Conservation (phyloP, 176 grass and related monocot genomes). For the Oryza officinalis region DNA sequence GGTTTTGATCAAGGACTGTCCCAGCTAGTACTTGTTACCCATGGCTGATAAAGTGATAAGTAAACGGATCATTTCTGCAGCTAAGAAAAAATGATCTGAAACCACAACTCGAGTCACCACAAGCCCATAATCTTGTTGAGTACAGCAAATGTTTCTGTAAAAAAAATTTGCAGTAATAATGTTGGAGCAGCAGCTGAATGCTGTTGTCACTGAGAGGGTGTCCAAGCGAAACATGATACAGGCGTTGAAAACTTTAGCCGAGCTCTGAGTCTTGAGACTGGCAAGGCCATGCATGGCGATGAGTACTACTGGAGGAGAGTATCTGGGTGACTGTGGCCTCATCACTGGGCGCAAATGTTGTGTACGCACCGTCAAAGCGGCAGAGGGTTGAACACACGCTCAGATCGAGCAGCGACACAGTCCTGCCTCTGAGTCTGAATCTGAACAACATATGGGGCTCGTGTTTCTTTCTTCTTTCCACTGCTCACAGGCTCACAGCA, state of each 20-base stretch:
- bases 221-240: slow-evolving; percentile 32
- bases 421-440: slow-evolving; percentile 19
- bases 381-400: neutral
- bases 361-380: slow-evolving; percentile 3
- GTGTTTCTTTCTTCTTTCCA: neutral
- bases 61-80: too few species aligned
- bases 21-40: too few species aligned
- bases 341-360: too few species aligned
- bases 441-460: neutral
- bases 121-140: too few species aligned
- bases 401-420: neutral
- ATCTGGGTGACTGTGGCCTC: neutral
- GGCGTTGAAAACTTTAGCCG: slow-evolving; percentile 52
- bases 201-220: neutral
- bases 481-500: neutral
- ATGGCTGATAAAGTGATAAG: too few species aligned
- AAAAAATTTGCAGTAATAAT: neutral
- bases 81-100: too few species aligned
- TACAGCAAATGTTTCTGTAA: too few species aligned
- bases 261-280: too few species aligned
- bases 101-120: too few species aligned
- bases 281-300: neutral
- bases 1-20: neutral
- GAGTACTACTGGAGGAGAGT: neutral
- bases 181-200: neutral